phyloP scores from a whole-genome alignment of 2,329 filamentous ascomycete species.

The Penicillium griseofulvum region DNA sequence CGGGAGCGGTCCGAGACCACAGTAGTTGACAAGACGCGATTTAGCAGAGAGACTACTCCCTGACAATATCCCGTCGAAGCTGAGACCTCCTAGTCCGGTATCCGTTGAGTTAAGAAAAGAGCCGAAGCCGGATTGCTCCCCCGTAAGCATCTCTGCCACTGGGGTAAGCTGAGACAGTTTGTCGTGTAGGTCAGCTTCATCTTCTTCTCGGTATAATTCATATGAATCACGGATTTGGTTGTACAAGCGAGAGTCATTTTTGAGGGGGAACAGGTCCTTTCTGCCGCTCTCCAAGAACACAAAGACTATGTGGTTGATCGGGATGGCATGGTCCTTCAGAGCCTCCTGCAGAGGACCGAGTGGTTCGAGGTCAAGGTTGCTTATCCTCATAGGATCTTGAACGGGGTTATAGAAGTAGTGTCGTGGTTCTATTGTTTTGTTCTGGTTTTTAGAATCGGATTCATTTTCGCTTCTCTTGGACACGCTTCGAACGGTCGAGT shows the following conservation, averaged over 20 bases:
- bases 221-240: constrained; percentile 24
- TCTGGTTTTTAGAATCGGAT: neutral
- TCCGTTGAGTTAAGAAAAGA: constrained; percentile 17
- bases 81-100: constrained; percentile 29
- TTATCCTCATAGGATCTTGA: constrained; percentile 30
- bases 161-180: constrained; percentile 27
- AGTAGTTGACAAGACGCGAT: constrained; percentile 31
- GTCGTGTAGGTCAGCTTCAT: constrained; percentile 17
- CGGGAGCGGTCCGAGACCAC: constrained; percentile 29
- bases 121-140: constrained; percentile 23
- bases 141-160: constrained; percentile 31
- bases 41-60: constrained; percentile 32
- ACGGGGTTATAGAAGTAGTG: constrained; percentile 28
- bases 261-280: constrained; percentile 32
- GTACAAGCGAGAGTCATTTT: constrained; percentile 27
- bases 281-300: constrained; percentile 32
- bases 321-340: constrained; percentile 22
- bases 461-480: neutral
- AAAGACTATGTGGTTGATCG: constrained; percentile 31
- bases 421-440: neutral
- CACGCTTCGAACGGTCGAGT: neutral
- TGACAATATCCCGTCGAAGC: constrained; percentile 27
- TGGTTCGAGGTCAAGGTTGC: constrained; percentile 27
- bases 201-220: constrained; percentile 8
- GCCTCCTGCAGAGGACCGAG: constrained; percentile 24